phyloP scores from a whole-genome alignment of 345 rosid species.

The Isatis tinctoria region DNA sequence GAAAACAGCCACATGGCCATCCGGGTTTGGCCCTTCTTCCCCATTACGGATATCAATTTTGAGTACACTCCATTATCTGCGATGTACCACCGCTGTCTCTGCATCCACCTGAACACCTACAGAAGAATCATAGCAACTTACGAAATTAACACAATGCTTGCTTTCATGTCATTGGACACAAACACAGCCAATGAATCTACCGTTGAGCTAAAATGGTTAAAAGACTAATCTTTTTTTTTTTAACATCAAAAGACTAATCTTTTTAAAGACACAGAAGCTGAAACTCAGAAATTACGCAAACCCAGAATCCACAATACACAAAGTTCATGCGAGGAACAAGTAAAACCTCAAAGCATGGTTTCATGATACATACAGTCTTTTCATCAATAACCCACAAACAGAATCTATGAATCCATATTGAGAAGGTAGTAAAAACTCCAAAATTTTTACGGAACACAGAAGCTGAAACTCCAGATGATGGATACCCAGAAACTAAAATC shows the following conservation, averaged over 20 bases:
- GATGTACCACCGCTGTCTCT: conserved; percentile 86
- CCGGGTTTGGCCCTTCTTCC: conserved; percentile 80
- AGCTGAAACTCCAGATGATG: background rate
- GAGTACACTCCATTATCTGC: conserved; percentile 87
- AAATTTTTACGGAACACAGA: background rate
- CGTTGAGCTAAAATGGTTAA: background rate
- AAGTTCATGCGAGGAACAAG: background rate
- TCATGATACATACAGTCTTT: background rate
- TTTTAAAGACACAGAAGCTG: background rate
- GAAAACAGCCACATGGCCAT: conserved; percentile 99
- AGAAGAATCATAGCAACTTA: background rate
- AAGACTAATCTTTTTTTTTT: background rate
- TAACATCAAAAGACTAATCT: background rate
- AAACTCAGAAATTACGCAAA: background rate
- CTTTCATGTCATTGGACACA: background rate
- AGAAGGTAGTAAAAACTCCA: background rate
- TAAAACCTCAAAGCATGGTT: background rate
- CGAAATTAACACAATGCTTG: background rate
- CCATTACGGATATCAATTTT: conserved; percentile 76
- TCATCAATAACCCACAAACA: background rate
- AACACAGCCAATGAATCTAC: background rate
- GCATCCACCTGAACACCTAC: conserved; percentile 99
- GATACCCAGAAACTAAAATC: background rate
- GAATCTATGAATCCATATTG: background rate
- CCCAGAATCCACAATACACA: background rate